Evolutionary conservation across 2,329 filamentous ascomycete genomes (phyloP).

Genomic region (Aspergillus spinulosporus): DNA sequence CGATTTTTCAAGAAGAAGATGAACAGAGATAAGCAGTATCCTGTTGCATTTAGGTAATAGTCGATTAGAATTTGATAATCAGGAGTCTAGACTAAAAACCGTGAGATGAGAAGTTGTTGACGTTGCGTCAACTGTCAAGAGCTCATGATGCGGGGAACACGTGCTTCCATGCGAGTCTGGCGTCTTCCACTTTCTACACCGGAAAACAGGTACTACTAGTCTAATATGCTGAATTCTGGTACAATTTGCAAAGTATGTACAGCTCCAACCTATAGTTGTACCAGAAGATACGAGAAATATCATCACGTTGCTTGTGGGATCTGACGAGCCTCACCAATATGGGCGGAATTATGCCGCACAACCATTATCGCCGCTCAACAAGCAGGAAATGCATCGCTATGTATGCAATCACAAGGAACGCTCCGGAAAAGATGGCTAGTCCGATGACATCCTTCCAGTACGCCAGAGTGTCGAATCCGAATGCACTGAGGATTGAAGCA

Average conservation of each 20-base stretch:
- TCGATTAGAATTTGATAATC: neutral
- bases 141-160: conserved; percentile 23
- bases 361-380: conserved; percentile 73
- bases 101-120: conserved; percentile 4
- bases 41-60: neutral
- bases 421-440: conserved; percentile 75
- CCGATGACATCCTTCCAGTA: conserved; percentile 83
- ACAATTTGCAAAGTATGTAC: conserved; percentile 15
- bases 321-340: neutral
- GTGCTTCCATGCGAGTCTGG: conserved; percentile 23
- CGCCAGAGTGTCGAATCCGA: conserved; percentile 86
- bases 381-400: conserved; percentile 89
- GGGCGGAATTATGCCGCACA: conserved; percentile 1
- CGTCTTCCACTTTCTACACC: conserved; percentile 12
- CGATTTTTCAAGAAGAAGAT: neutral
- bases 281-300: conserved; percentile 1
- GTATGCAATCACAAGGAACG: conserved; percentile 87
- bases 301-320: neutral
- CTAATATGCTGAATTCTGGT: neutral
- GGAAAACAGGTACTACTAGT: neutral
- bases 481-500: conserved; percentile 88
- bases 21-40: neutral
- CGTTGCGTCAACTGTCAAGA: neutral
- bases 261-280: conserved; percentile 7
- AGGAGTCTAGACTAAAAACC: neutral